Evolutionary conservation across 129 eudicot species (phyloP), one percentile per base, ranked within the genome.

Genomic region (Flaveria sonorensis): DNA sequence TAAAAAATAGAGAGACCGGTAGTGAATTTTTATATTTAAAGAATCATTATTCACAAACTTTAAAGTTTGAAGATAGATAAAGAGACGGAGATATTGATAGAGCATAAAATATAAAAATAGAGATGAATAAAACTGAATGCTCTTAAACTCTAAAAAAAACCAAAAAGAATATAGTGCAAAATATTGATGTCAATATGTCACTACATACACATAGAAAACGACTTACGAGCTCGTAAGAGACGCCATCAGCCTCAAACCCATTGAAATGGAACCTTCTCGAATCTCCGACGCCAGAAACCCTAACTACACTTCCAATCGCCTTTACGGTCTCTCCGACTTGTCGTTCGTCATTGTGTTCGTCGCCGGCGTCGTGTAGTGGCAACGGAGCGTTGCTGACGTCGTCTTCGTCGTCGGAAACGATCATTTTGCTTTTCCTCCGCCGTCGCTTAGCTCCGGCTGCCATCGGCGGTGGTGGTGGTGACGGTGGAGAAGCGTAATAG

Each of bases 271-370:
- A 43, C 30, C 73, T 80, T 55, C 14, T 28, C 12, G 62, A 66
- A 6, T 19, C 43, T 42, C 62, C 79, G 23, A 64, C 21, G 14
- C 69, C 40, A 0, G 79, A 80, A 80, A 80, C 79, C 69, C 70
- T 74, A 73, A 80, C 67, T 19, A 56, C 45, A 55, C 55, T 45
- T 80, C 83, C 83, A 5, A 80, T 66, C 8, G 75, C 21, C 62
- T 73, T 73, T 68, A 39, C 52, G 2, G 56, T 67, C 13, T 21
- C 59, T 52, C 1, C 65, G 14, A 9, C 18, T 13, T 62, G 66
- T 21, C 73, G 78, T 39, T 79, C 57, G 0, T 79, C 77, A 0
- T 30, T 70, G 1, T 70, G 70, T 5, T 66, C 70, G 3, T 66
- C 51, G 7, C 26, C 24, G 5, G 2, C 51, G 26, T 24, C 39